Evolutionary conservation across 331 rosid genomes (phyloP).

Genomic region (Erythrophleum ivorense): DNA sequence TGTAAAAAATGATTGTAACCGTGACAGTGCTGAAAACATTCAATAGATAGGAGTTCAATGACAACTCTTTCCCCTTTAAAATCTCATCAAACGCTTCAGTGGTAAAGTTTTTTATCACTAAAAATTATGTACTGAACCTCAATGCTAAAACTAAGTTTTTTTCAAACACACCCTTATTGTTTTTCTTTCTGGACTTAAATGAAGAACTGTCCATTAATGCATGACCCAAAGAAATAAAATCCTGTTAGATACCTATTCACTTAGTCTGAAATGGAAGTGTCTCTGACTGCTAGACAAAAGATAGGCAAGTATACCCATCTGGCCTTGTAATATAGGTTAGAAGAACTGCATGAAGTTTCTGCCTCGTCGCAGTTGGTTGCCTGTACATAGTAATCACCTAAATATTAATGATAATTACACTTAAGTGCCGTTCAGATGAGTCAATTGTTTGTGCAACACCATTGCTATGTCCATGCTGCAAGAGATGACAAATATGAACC

Average conservation of each 20-base stretch:
- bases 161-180: too few species aligned
- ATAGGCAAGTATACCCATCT: not conserved
- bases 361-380: not conserved
- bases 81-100: not conserved
- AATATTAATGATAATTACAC: not conserved
- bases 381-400: not conserved
- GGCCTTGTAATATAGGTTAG: not conserved
- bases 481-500: not conserved
- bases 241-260: constrained; percentile 6
- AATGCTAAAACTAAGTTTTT: not conserved
- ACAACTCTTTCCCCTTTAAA: not conserved
- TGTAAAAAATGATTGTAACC: not conserved
- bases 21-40: not conserved
- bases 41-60: not conserved
- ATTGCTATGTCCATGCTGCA: not conserved
- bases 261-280: constrained; percentile 2
- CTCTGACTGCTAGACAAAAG: not conserved
- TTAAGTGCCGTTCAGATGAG: not conserved
- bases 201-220: not conserved
- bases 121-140: not conserved
- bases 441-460: constrained; percentile 8
- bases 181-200: too few species aligned
- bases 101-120: not conserved
- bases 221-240: constrained; percentile 30
- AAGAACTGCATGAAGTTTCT: too few species aligned